Base-by-base conservation (phyloP, 1,284 basidiomycete genomes). In the Pulveroboletus sp. region DNA sequence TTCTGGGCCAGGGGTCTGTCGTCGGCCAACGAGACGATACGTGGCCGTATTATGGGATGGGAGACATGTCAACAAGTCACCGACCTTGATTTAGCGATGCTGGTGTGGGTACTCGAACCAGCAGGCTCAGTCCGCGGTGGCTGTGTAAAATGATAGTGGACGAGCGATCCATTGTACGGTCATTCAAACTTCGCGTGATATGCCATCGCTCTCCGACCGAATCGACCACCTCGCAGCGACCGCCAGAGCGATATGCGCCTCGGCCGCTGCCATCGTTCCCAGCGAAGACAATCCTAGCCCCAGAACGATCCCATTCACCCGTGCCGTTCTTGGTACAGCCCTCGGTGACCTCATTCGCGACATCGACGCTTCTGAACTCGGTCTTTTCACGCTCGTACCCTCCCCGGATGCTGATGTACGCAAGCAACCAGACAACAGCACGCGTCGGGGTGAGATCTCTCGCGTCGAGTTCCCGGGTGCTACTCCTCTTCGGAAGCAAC, bases 291-390 rank as follows among this genome's bases (percentile, higher is more conserved):
- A 64, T 35, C 18, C 46, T 20, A 29, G 61, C 12, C 56, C 61
- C n/a, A 53, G 56, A 4, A 59, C 74, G 3, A 75, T 76, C 4
- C 73, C 81, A 64, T 69, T 85, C 84, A 82, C 85, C 8, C 74
- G 72, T 51, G 87, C 89, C 3, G 79, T 89, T 15, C 81, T 91
- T 26, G 62, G 78, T 29, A 80, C 83, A 0, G 72, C 79, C 48
- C 79, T 91, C 12, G 84, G 85, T 44, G 85, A 91, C 64, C 82
- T 91, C 58, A 89, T 91, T 57, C 86, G 88, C 63, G 89, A 91
- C 64, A 77, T 86, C 58, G 88, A 91, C 62, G 77, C 85, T 11
- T 83, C 89, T 14, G 89, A 91, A 69, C 77, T 89, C 26, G 88
- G 89, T 29, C 81, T 91, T 20, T 90, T 91, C 72, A 82, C 79